A percentile compares a stretch with the other conserved stretches of the same genome.
phyloP scores from a whole-genome alignment of 768 basidiomycete species.

The Brasilioporus rufonigricans region DNA sequence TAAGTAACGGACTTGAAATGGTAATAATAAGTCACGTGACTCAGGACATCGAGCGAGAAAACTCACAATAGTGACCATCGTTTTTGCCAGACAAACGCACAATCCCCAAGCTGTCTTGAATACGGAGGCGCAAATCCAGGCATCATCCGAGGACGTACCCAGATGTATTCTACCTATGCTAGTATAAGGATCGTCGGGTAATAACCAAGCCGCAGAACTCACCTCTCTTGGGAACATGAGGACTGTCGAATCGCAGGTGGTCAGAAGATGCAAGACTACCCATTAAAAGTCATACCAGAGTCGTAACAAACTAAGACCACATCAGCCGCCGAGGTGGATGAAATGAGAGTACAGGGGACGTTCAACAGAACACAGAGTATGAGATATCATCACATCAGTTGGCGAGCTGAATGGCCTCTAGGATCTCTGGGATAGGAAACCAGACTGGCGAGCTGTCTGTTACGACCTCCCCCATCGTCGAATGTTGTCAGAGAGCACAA shows the following conservation, averaged over 20 bases:
- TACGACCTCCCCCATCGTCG: conserved; percentile 12
- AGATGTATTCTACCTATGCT: conserved; percentile 17
- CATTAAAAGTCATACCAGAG: background rate
- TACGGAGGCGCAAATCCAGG: background rate
- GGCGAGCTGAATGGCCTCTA: conserved; percentile 14
- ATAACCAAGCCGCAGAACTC: background rate
- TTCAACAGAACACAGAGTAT: background rate
- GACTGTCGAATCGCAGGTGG: conserved; percentile 5
- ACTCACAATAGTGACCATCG: too few relatives aligned
- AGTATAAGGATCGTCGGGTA: background rate
- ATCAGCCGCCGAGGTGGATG: conserved; percentile 8
- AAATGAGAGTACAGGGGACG: background rate
- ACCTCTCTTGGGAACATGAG: conserved; percentile 23
- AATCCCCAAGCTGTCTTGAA: too few relatives aligned
- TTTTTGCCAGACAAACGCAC: too few relatives aligned
- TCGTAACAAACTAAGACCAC: conserved; percentile 19
- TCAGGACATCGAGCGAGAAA: too few relatives aligned
- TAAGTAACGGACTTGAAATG: too few relatives aligned
- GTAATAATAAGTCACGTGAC: too few relatives aligned
- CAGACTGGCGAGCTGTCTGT: conserved; percentile 9
- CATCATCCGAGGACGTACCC: conserved; percentile 11
- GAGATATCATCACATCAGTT: conserved; percentile 17
- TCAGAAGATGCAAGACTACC: background rate
- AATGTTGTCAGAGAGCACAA: background rate
- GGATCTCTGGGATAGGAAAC: conserved; percentile 1